Evolutionary conservation across 2,329 filamentous ascomycete species (phyloP).

Genomic region (Pseudopyricularia javanii): DNA sequence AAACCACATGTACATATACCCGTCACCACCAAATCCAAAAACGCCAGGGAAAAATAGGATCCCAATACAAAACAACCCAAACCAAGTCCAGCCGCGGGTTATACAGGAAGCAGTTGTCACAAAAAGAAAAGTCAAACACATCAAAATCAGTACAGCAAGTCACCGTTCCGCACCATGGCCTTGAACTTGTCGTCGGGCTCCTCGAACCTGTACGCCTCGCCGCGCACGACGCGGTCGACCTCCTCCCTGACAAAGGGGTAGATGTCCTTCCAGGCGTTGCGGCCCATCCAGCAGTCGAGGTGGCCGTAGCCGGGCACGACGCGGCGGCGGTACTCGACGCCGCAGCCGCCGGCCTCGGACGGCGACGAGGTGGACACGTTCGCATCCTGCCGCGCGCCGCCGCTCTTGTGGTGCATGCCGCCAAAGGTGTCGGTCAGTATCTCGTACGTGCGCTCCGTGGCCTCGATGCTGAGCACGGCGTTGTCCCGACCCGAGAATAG

Average conservation of each 20-base stretch:
- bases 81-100: too few relatives aligned
- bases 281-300: conserved; percentile 51
- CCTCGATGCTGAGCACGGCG: conserved; percentile 38
- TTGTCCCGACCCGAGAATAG: conserved; percentile 45
- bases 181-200: conserved; percentile 31
- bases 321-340: conserved; percentile 32
- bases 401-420: conserved; percentile 7
- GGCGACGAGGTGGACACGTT: not conserved
- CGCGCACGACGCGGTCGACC: conserved; percentile 37
- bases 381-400: conserved; percentile 7
- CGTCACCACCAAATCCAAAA: too few relatives aligned
- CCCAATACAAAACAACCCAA: not conserved
- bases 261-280: conserved; percentile 45
- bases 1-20: too few relatives aligned
- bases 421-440: conserved; percentile 39
- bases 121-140: not conserved
- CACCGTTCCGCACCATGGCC: conserved; percentile 24
- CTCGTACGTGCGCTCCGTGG: conserved; percentile 41
- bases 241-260: conserved; percentile 43
- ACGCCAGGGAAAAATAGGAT: not conserved
- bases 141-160: conserved; percentile 18
- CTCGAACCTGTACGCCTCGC: conserved; percentile 25
- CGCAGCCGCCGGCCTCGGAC: not conserved
- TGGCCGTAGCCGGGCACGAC: conserved; percentile 48
- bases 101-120: not conserved